Conservation (phyloP, 305 asterid genomes). For the Nicotiana rustica region DNA sequence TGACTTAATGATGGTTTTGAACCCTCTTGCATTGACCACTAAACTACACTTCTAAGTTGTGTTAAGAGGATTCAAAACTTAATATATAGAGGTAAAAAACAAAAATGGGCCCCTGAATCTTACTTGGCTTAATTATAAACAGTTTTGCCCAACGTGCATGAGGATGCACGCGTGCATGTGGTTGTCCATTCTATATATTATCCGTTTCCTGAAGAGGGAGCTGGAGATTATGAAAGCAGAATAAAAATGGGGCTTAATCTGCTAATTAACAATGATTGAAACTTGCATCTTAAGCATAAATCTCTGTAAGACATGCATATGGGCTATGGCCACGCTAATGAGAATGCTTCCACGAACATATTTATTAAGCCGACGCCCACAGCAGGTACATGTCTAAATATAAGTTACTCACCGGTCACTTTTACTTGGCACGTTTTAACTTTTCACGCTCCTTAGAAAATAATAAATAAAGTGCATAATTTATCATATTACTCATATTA, state of each 20-base stretch:
- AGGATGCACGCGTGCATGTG: constrained; percentile 32
- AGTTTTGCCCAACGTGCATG: neutral
- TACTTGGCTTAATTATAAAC: neutral
- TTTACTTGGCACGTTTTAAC: too few species aligned
- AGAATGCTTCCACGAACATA: neutral
- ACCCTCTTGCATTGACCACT: too few species aligned
- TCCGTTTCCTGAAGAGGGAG: neutral
- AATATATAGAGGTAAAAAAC: too few species aligned
- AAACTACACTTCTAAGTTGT: too few species aligned
- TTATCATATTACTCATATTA: too few species aligned
- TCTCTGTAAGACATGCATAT: neutral
- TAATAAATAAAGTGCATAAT: too few species aligned
- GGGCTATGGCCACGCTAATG: neutral
- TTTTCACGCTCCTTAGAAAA: too few species aligned
- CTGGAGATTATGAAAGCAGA: constrained; percentile 1
- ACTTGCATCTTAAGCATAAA: constrained; percentile 19
- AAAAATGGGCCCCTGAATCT: neutral
- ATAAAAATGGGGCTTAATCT: constrained; percentile 14
- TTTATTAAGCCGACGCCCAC: too few species aligned
- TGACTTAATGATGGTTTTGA: too few species aligned
- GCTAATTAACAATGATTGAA: neutral
- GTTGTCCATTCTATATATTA: neutral
- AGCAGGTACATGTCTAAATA: too few species aligned
- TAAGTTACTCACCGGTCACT: too few species aligned
- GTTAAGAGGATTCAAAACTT: too few species aligned